Evolutionary conservation across 2,329 filamentous ascomycete species (phyloP).

Genomic region (Blastomyces silverae): DNA sequence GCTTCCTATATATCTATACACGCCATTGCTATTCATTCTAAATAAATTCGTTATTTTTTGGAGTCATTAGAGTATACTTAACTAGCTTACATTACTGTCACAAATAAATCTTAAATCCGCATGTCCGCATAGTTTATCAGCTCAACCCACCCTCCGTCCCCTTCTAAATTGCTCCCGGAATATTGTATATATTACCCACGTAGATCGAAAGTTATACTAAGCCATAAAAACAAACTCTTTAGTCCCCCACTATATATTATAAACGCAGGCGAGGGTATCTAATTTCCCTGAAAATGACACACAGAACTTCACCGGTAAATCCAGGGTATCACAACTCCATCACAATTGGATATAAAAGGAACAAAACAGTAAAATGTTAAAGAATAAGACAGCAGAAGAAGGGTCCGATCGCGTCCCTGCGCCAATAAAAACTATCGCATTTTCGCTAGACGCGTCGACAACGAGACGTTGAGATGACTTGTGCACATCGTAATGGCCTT

Average conservation of each 20-base stretch:
- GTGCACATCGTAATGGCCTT: neutral
- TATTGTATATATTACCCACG: neutral
- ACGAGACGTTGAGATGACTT: neutral
- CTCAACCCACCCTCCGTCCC: too few relatives aligned
- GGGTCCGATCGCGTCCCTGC: neutral
- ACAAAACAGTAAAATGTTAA: neutral
- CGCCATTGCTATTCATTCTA: neutral
- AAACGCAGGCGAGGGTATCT: neutral
- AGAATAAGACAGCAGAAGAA: neutral
- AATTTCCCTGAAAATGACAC: neutral
- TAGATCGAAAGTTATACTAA: neutral
- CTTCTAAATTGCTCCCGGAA: neutral
- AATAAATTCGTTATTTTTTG: neutral
- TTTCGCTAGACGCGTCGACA: neutral
- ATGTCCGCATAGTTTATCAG: too few relatives aligned
- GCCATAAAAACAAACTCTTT: neutral
- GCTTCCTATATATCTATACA: neutral
- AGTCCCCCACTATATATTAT: neutral
- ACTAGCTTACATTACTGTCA: neutral
- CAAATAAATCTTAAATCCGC: neutral
- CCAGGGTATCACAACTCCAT: neutral
- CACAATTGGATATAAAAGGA: neutral
- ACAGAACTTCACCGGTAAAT: neutral
- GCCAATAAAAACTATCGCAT: neutral
- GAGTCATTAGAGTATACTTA: neutral